A percentile compares a stretch with the other conserved stretches of the same genome.
phyloP scores from a whole-genome alignment of 2,329 filamentous ascomycete species.

The Aspergillus unguis region DNA sequence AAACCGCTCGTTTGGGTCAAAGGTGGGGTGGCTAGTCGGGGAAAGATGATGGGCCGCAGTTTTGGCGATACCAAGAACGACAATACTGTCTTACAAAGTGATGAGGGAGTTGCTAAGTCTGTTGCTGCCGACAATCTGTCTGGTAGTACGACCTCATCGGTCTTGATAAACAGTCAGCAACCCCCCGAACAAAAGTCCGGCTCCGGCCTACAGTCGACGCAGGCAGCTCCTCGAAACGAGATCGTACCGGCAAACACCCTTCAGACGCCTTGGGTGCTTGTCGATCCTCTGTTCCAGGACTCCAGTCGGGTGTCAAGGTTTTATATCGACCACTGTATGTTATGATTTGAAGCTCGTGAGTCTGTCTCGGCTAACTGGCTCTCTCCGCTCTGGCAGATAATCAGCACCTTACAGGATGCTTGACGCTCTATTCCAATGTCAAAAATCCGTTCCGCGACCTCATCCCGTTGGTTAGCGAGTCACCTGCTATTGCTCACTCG shows the following conservation, averaged over 20 bases:
- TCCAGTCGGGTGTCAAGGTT: slow-evolving; percentile 43
- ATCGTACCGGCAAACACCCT: slow-evolving; percentile 17
- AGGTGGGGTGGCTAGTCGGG: slow-evolving; percentile 43
- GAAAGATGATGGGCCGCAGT: slow-evolving; percentile 53
- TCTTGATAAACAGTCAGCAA: not conserved
- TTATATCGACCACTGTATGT: slow-evolving; percentile 47
- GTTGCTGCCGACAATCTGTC: not conserved
- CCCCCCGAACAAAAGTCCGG: not conserved
- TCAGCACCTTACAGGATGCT: slow-evolving; percentile 41
- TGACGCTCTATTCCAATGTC: slow-evolving; percentile 47
- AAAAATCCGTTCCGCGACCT: slow-evolving; percentile 50
- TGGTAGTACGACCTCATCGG: not conserved
- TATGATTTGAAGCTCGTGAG: not conserved
- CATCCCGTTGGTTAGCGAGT: slow-evolving; percentile 44
- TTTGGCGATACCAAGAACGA: slow-evolving; percentile 40
- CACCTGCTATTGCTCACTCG: slow-evolving; percentile 46
- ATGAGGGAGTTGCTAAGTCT: not conserved
- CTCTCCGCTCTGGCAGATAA: slow-evolving; percentile 26
- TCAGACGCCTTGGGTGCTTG: slow-evolving; percentile 39
- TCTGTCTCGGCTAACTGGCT: slow-evolving; percentile 17
- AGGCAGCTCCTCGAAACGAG: not conserved
- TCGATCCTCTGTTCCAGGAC: slow-evolving; percentile 49
- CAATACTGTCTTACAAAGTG: not conserved
- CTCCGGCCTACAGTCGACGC: not conserved
- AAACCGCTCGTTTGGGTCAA: slow-evolving; percentile 44